Evolutionary conservation across 805 yeast genomes (phyloP).

Genomic region (Hyphopichia homilentoma): DNA sequence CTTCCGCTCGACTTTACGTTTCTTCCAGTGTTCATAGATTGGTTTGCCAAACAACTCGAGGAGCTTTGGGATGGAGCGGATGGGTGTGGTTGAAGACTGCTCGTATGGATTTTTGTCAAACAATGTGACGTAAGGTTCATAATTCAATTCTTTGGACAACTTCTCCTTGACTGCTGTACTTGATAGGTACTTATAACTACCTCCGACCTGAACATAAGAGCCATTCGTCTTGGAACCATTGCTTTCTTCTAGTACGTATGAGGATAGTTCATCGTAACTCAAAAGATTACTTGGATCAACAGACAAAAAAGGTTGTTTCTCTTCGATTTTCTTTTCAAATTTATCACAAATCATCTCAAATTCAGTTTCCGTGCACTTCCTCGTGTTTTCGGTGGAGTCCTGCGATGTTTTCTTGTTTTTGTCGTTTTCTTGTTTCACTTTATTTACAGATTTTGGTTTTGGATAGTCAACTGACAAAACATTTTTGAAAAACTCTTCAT

Average conservation of each 20-base stretch:
- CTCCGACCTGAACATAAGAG: conserved; percentile 24
- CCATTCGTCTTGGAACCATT: conserved; percentile 20
- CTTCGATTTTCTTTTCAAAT: conserved; percentile 69
- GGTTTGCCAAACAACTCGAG: conserved; percentile 58
- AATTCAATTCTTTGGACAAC: conserved; percentile 53
- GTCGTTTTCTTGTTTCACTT: conserved; percentile 10
- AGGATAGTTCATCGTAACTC: conserved; percentile 62
- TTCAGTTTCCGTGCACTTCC: conserved; percentile 69
- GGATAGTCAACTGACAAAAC: conserved; percentile 35
- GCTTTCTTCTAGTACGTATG: conserved; percentile 36
- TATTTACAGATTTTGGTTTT: conserved; percentile 14
- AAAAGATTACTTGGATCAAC: conserved; percentile 81
- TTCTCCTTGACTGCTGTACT: conserved; percentile 55
- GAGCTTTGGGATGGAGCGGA: conserved; percentile 46
- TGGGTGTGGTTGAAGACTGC: conserved; percentile 9
- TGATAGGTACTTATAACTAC: conserved; percentile 37
- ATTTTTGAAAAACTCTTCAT: conserved; percentile 59
- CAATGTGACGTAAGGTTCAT: conserved; percentile 55
- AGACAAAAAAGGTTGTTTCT: conserved; percentile 81
- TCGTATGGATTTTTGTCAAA: conserved; percentile 46
- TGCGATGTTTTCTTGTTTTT: conserved; percentile 8
- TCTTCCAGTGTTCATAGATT: conserved; percentile 79
- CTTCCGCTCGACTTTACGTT: conserved; percentile 61
- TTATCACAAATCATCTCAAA: conserved; percentile 75
- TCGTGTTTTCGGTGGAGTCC: conserved; percentile 12